phyloP scores from a whole-genome alignment of 345 rosid species.

The Garcia nutans region DNA sequence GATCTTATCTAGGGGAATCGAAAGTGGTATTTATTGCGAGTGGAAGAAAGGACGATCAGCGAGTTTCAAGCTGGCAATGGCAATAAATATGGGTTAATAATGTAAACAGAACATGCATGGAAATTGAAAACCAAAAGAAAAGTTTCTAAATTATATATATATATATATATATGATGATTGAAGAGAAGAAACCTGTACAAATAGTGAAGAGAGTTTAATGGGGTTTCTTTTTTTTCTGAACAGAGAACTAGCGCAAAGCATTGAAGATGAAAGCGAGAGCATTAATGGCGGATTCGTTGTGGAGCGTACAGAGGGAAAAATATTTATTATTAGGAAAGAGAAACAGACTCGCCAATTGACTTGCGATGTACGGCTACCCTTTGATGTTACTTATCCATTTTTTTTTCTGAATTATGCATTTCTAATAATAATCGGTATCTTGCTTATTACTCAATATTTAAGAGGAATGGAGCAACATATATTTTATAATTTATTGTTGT shows the following conservation, averaged over 20 bases:
- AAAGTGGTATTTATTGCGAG: conserved; percentile 27
- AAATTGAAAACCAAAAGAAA: conserved; percentile 18
- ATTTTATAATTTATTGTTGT: background rate
- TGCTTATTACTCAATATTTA: too few species aligned
- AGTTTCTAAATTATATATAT: too few species aligned
- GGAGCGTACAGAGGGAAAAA: conserved; percentile 18
- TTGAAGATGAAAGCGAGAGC: conserved; percentile 40
- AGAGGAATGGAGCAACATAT: too few species aligned
- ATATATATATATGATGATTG: conserved; percentile 26
- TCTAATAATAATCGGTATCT: too few species aligned
- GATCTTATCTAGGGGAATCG: conserved; percentile 38
- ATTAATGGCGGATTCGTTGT: conserved; percentile 51
- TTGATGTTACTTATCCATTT: conserved; percentile 5
- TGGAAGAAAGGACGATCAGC: conserved; percentile 45
- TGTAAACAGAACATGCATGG: conserved; percentile 2
- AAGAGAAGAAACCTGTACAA: conserved; percentile 19
- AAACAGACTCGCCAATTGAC: conserved; percentile 37
- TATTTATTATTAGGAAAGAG: conserved; percentile 33
- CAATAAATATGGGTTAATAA: conserved; percentile 27
- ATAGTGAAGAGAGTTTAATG: conserved; percentile 31
- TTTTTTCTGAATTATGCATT: background rate
- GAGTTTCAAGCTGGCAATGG: conserved; percentile 59
- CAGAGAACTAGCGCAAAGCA: background rate
- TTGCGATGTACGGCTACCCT: conserved; percentile 25
- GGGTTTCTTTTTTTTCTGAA: conserved; percentile 6